Evolutionary conservation across 2,329 filamentous ascomycete genomes (phyloP).

Genomic region (Coniochaeta prunicola): DNA sequence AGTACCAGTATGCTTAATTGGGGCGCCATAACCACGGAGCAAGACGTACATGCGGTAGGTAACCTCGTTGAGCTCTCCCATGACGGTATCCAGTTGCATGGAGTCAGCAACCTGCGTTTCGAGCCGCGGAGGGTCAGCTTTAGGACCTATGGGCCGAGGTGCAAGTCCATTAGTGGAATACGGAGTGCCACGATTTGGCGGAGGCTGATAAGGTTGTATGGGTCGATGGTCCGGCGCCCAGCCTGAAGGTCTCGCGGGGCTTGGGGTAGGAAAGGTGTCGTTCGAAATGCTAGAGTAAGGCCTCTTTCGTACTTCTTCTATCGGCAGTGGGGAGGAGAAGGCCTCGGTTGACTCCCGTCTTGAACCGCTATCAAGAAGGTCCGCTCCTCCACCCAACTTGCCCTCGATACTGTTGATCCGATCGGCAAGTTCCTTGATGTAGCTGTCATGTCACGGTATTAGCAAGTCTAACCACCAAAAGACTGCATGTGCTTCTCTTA

Average conservation of each 20-base stretch:
- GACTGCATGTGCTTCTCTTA: conserved; percentile 28
- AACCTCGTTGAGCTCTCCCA: not conserved
- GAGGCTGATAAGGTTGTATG: conserved; percentile 29
- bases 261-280: conserved; percentile 32
- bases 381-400: conserved; percentile 52
- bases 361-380: conserved; percentile 23
- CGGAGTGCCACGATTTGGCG: conserved; percentile 1
- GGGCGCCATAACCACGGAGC: not conserved
- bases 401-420: conserved; percentile 76
- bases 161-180: conserved; percentile 36
- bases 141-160: conserved; percentile 34
- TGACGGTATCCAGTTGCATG: conserved; percentile 14
- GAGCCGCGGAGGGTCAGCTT: conserved; percentile 16
- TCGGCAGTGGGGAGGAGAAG: conserved; percentile 40
- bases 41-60: not conserved
- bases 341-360: conserved; percentile 38
- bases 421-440: conserved; percentile 88
- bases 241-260: conserved; percentile 31
- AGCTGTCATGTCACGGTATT: conserved; percentile 36
- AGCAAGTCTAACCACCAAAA: conserved; percentile 6
- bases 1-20: not conserved
- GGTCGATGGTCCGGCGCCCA: conserved; percentile 42
- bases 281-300: conserved; percentile 40
- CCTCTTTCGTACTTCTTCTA: conserved; percentile 36
- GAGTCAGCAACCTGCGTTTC: conserved; percentile 19